These are phyloP conservation scores for Carex kokanica DNA, from an alignment of 176 grass and related monocot species.

Conservation along the genomic window DNA sequence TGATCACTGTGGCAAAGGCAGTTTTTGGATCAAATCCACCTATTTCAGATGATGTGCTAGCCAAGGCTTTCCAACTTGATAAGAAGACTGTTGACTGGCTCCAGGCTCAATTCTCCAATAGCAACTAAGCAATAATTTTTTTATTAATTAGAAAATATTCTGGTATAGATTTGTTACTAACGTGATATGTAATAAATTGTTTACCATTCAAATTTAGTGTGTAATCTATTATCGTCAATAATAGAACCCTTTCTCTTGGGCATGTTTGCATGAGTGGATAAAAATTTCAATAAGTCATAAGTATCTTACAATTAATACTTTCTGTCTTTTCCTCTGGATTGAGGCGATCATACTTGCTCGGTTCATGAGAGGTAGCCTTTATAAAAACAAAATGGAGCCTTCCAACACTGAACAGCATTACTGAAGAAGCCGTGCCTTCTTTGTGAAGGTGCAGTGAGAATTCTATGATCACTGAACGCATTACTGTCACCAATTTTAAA, in stretches of 20 bases:
- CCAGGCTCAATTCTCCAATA: not conserved
- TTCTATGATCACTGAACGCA: too few relatives aligned
- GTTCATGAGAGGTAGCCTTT: not conserved
- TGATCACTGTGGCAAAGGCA: not conserved
- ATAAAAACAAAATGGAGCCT: not conserved
- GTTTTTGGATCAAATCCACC: constrained; percentile 11
- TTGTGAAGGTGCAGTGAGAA: too few relatives aligned
- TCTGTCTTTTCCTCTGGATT: not conserved
- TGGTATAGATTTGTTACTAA: not conserved
- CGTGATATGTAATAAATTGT: not conserved
- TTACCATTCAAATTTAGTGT: not conserved
- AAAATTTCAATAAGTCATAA: not conserved
- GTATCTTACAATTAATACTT: not conserved
- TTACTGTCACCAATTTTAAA: too few relatives aligned
- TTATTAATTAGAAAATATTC: not conserved
- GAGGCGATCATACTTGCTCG: not conserved
- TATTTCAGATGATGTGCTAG: constrained; percentile 20
- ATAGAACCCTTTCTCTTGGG: not conserved
- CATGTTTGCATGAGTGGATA: not conserved
- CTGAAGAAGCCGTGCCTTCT: too few relatives aligned
- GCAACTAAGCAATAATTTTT: not conserved
- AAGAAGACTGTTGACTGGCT: not conserved
- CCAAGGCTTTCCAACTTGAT: constrained; percentile 1
- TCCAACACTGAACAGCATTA: not conserved
- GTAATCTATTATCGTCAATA: not conserved